These are phyloP conservation scores for Triadica sebifera DNA, from an alignment of 345 rosid genomes.

Conservation along the genomic window DNA sequence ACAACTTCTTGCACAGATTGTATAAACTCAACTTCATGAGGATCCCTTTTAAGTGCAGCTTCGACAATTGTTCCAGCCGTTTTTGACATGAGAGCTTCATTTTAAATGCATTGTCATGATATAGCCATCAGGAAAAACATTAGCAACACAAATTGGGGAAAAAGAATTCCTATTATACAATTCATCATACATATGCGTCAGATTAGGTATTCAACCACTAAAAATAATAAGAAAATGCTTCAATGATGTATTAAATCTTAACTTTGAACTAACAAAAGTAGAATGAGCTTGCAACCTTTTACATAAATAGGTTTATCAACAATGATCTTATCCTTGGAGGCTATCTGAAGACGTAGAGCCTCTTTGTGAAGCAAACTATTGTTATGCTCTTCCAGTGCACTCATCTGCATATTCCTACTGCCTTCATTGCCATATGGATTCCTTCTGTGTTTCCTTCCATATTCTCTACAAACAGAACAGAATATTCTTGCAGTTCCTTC, in stretches of 20 bases:
- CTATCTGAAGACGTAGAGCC: constrained; percentile 96
- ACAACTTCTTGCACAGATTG: constrained; percentile 95
- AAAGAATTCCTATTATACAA: constrained; percentile 6
- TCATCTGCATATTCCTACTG: constrained; percentile 99
- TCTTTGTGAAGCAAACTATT: constrained; percentile 99
- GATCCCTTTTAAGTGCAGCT: constrained; percentile 86
- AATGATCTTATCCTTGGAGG: constrained; percentile 90
- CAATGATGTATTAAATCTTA: neutral
- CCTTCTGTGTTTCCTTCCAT: constrained; percentile 94
- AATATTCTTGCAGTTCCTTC: constrained; percentile 97
- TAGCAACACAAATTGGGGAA: neutral
- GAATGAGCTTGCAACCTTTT: constrained; percentile 58
- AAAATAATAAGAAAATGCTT: neutral
- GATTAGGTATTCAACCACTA: neutral
- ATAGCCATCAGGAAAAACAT: neutral
- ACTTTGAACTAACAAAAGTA: neutral
- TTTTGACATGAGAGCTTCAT: constrained; percentile 98
- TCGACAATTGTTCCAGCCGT: constrained; percentile 97
- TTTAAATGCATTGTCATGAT: constrained; percentile 25
- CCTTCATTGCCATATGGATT: constrained; percentile 99
- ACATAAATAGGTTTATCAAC: constrained; percentile 86
- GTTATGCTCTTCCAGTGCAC: constrained; percentile 97
- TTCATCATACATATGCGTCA: constrained; percentile 11
- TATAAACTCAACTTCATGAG: constrained; percentile 88
- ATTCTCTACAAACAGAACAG: constrained; percentile 95